Percentiles rank a stretch among this genome's conserved stretches.
Conservation (phyloP, 2,329 filamentous ascomycete genomes). For the Cordyceps cateniannulata region DNA sequence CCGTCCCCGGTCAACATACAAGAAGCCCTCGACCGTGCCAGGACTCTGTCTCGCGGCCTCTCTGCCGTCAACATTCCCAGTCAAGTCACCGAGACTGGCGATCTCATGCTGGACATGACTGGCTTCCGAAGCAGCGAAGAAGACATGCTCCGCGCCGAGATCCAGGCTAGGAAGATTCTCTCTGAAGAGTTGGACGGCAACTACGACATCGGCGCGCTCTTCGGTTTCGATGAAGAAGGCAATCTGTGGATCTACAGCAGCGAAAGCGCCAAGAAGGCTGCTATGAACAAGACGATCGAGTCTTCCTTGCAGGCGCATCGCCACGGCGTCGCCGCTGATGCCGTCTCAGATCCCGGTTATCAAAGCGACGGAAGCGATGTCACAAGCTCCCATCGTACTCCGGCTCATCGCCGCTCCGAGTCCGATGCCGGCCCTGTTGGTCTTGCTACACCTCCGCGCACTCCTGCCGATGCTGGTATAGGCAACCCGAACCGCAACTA, state of each 20-base stretch:
- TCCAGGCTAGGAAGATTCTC: constrained; percentile 87
- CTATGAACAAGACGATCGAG: constrained; percentile 59
- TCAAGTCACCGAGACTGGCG: constrained; percentile 84
- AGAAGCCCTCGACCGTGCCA: constrained; percentile 77
- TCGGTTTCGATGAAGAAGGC: constrained; percentile 89
- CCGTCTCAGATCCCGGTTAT: constrained; percentile 87
- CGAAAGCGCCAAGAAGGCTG: constrained; percentile 88
- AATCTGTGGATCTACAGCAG: constrained; percentile 99
- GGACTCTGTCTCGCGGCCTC: constrained; percentile 78
- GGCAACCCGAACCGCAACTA: constrained; percentile 79
- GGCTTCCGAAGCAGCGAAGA: constrained; percentile 93
- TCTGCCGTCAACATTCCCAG: constrained; percentile 88
- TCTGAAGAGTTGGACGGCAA: constrained; percentile 89
- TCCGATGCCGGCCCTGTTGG: constrained; percentile 53
- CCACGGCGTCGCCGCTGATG: constrained; percentile 61
- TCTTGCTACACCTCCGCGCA: constrained; percentile 58
- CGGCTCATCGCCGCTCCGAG: constrained; percentile 57
- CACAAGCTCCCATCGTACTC: constrained; percentile 39
- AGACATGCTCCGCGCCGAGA: constrained; percentile 83
- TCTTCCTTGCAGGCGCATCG: constrained; percentile 39
- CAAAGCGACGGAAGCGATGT: constrained; percentile 77
- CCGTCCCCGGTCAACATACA: constrained; percentile 64
- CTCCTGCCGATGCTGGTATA: constrained; percentile 60
- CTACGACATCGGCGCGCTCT: constrained; percentile 92
- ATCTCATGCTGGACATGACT: constrained; percentile 97